A percentile compares a stretch with the other conserved stretches of the same genome.
Evolutionary conservation across 805 yeast species (phyloP).

Genomic region (Kodamaea jinghongensis): DNA sequence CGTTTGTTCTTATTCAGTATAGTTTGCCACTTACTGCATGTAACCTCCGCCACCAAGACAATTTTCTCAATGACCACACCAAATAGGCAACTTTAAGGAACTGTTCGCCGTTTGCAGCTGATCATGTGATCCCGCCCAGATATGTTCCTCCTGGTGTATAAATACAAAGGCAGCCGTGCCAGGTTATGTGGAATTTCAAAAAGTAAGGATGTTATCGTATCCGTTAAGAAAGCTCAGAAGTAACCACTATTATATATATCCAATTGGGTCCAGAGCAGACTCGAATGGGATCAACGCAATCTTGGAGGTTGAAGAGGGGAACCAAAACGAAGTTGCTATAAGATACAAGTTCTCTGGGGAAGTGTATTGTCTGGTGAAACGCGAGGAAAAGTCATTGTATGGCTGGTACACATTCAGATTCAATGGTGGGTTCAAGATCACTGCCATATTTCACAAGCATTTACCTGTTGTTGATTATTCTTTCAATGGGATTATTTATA

Average conservation of each 20-base stretch:
- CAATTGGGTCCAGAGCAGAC: neutral
- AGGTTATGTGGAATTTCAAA: no score
- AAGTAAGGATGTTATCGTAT: no score
- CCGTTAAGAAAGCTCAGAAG: no score
- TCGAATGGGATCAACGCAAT: neutral
- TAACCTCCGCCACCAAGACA: no score
- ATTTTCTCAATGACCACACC: no score
- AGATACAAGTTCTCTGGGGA: neutral
- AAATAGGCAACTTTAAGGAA: no score
- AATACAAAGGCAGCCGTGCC: no score
- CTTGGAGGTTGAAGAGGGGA: neutral
- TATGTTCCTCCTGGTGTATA: no score
- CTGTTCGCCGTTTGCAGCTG: no score
- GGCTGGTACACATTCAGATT: slow-evolving; percentile 7
- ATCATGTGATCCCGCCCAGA: no score
- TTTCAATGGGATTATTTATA: neutral
- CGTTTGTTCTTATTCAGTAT: no score
- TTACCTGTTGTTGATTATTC: slow-evolving; percentile 4
- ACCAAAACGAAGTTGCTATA: neutral
- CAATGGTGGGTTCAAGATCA: slow-evolving; percentile 1
- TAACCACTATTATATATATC: neutral
- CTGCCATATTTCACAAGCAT: slow-evolving; percentile 1
- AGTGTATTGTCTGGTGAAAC: slow-evolving; percentile 1
- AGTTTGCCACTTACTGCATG: no score
- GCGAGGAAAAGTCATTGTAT: neutral